Evolutionary conservation across 2,329 filamentous ascomycete genomes (phyloP).

Genomic region (Septoria petroselini): DNA sequence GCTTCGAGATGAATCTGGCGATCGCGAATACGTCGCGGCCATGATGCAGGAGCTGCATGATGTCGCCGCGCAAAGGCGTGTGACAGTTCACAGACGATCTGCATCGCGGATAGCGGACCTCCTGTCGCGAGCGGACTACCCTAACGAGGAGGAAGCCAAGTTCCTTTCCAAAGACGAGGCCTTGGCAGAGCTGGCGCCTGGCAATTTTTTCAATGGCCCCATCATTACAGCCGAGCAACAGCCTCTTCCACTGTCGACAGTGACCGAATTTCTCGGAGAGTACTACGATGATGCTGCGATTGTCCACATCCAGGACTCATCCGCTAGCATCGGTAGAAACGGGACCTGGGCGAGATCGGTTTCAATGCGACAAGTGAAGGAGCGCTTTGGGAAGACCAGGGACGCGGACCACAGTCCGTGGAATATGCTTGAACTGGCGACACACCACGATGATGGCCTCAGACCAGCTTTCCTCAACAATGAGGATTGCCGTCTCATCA

Average conservation of each 20-base stretch:
- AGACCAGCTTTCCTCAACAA: conserved; percentile 35
- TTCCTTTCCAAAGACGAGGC: conserved; percentile 30
- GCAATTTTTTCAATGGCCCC: conserved; percentile 27
- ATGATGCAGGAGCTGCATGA: conserved; percentile 7
- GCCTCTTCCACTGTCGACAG: conserved; percentile 28
- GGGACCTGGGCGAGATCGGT: conserved; percentile 18
- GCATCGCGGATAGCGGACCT: conserved; percentile 29
- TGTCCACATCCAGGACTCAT: conserved; percentile 34
- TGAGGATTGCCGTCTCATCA: conserved; percentile 35
- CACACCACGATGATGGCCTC: conserved; percentile 35
- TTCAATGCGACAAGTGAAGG: conserved; percentile 30
- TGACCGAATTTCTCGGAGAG: conserved; percentile 31
- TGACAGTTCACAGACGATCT: conserved; percentile 20
- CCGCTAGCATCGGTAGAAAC: conserved; percentile 17
- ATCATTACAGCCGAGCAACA: conserved; percentile 34
- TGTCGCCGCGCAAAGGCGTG: not conserved
- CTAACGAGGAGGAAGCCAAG: conserved; percentile 27
- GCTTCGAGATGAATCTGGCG: conserved; percentile 10
- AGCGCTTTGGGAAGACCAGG: conserved; percentile 24
- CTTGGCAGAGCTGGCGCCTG: conserved; percentile 22
- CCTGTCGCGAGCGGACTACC: conserved; percentile 28
- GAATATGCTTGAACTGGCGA: conserved; percentile 37
- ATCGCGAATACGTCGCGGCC: conserved; percentile 8
- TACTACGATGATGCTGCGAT: conserved; percentile 34
- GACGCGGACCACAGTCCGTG: conserved; percentile 26